Evolutionary conservation across 2,329 filamentous ascomycete genomes (phyloP).

Genomic region (Thielaviopsis euricoi): DNA sequence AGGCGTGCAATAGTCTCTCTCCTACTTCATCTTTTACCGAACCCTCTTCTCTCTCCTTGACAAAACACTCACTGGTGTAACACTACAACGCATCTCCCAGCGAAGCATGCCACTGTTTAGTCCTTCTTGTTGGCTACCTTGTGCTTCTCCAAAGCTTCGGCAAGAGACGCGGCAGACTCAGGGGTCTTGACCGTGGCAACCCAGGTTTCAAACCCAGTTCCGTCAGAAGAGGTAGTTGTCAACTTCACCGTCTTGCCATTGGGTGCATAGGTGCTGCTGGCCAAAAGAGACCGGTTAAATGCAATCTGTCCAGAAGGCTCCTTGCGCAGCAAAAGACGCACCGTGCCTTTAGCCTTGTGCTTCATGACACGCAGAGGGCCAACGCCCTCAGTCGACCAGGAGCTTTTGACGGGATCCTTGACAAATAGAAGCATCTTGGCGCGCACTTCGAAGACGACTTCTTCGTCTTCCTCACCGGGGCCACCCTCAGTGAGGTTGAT

Average conservation of each 20-base stretch:
- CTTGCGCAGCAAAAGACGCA: slow-evolving; percentile 55
- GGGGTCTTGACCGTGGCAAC: slow-evolving; percentile 54
- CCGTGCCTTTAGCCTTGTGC: slow-evolving; percentile 50
- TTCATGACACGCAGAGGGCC: slow-evolving; percentile 58
- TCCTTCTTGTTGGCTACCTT: slow-evolving; percentile 39
- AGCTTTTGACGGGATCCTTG: slow-evolving; percentile 31
- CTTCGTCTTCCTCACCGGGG: slow-evolving; percentile 57
- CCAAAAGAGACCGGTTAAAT: slow-evolving; percentile 51
- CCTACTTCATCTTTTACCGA: background rate
- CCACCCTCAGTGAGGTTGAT: slow-evolving; percentile 51
- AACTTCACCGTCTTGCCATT: slow-evolving; percentile 45
- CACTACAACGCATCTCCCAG: background rate
- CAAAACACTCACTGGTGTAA: background rate
- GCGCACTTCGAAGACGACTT: slow-evolving; percentile 50
- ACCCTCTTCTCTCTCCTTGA: no score
- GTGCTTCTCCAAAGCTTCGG: slow-evolving; percentile 32
- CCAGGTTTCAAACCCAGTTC: slow-evolving; percentile 49
- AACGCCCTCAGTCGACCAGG: slow-evolving; percentile 54
- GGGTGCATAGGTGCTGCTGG: slow-evolving; percentile 44
- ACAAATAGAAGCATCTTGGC: slow-evolving; percentile 52
- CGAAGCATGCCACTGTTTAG: background rate
- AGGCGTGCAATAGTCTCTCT: background rate
- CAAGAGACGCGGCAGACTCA: slow-evolving; percentile 37
- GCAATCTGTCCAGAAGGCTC: slow-evolving; percentile 59
- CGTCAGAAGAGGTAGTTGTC: slow-evolving; percentile 38